Evolutionary conservation across 257 asterid genomes (phyloP).

Genomic region (Haberlea rhodopensis): DNA sequence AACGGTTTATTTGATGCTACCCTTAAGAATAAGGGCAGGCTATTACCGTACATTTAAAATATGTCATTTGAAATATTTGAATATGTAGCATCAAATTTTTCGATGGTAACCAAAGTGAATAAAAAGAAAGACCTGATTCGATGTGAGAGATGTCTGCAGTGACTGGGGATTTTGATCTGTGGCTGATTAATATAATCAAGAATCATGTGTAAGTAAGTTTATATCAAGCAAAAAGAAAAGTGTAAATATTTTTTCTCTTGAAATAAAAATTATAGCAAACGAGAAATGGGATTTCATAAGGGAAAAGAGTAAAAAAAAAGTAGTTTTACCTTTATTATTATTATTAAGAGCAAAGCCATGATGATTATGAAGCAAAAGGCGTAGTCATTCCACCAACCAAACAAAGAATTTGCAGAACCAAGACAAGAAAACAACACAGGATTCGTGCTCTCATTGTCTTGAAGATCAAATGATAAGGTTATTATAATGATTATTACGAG

Average conservation of each 20-base stretch:
- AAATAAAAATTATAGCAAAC: no score
- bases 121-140: no score
- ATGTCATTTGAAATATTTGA: no score
- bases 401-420: constrained; percentile 31
- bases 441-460: constrained; percentile 39
- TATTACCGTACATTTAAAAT: no score
- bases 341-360: constrained; percentile 20
- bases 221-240: background rate
- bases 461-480: constrained; percentile 29
- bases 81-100: no score
- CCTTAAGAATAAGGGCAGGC: no score
- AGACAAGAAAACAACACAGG: constrained; percentile 26
- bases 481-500: no score
- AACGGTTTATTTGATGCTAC: no score
- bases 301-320: background rate
- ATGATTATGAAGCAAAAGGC: constrained; percentile 30
- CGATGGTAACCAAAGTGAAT: no score
- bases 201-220: background rate
- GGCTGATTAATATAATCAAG: constrained; percentile 17
- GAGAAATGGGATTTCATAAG: background rate
- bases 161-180: constrained; percentile 15
- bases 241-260: background rate
- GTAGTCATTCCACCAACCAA: constrained; percentile 44
- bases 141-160: no score
- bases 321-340: constrained; percentile 33